Percentiles rank a stretch among this genome's conserved stretches.
phyloP scores from a whole-genome alignment of 805 yeast species.

The Groenewaldozyma salmanticensis region DNA sequence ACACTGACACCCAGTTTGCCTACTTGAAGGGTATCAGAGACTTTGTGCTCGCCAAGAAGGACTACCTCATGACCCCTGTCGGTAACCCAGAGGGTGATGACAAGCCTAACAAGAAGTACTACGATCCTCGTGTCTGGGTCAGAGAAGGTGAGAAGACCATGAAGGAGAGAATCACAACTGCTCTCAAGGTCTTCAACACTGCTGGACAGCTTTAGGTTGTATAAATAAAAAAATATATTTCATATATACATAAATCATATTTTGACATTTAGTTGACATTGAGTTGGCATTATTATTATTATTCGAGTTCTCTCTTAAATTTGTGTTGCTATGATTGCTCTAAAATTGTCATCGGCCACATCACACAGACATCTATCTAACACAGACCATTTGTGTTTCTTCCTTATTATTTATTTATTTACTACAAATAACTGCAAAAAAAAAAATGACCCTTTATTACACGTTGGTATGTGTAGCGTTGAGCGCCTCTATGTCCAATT shows the following conservation, averaged over 20 bases:
- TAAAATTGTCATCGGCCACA: too few species aligned
- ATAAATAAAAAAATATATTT: neutral
- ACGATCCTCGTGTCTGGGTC: conserved; percentile 99
- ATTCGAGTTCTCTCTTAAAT: neutral
- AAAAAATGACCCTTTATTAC: conserved; percentile 37
- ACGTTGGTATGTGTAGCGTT: conserved; percentile 25
- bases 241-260: neutral
- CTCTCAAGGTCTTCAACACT: conserved; percentile 69
- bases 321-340: neutral
- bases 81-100: conserved; percentile 99
- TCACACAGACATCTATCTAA: too few species aligned
- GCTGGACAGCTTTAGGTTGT: conserved; percentile 20
- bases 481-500: neutral
- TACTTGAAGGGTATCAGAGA: conserved; percentile 96
- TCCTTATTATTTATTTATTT: too few species aligned
- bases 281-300: neutral
- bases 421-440: too few species aligned
- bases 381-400: too few species aligned
- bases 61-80: conserved; percentile 76
- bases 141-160: conserved; percentile 99
- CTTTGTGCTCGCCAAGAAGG: conserved; percentile 92
- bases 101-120: conserved; percentile 99
- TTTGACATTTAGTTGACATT: neutral
- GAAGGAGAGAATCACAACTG: conserved; percentile 74
- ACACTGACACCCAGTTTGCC: conserved; percentile 98